Percentiles rank a stretch among this genome's conserved stretches.
phyloP scores from a whole-genome alignment of 208 protist species.

The Borovskyia barvae region DNA sequence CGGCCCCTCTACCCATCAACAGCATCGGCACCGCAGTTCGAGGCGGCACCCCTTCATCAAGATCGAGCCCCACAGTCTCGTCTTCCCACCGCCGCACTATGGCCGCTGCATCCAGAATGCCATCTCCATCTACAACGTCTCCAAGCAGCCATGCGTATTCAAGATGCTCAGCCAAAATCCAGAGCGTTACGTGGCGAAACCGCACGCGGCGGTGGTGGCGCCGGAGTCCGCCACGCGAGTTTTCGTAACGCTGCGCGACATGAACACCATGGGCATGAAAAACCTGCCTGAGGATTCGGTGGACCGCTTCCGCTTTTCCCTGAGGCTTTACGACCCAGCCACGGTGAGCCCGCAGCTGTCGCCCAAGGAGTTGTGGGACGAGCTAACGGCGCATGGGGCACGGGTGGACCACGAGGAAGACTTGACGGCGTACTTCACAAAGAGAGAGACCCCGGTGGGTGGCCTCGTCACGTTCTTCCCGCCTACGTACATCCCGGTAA shows the following conservation, averaged over 20 bases:
- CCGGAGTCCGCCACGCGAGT: constrained; percentile 49
- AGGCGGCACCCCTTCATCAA: constrained; percentile 35
- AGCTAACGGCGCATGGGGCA: constrained; percentile 12
- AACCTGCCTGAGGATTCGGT: constrained; percentile 31
- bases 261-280: constrained; percentile 22
- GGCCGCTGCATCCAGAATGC: constrained; percentile 67
- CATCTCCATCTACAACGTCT: constrained; percentile 64
- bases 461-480: constrained; percentile 46
- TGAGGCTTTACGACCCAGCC: constrained; percentile 30
- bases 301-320: constrained; percentile 50
- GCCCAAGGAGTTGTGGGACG: constrained; percentile 34
- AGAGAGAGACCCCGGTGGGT: constrained; percentile 24
- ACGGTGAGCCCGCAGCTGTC: constrained; percentile 9
- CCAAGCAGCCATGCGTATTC: constrained; percentile 46
- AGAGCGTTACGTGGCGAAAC: constrained; percentile 65
- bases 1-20: too few relatives aligned
- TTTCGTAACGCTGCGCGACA: constrained; percentile 52
- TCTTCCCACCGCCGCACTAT: constrained; percentile 68
- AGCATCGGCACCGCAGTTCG: constrained; percentile 1
- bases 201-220: constrained; percentile 45
- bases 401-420: constrained; percentile 45
- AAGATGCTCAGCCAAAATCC: constrained; percentile 69
- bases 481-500: constrained; percentile 28
- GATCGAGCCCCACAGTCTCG: constrained; percentile 51
- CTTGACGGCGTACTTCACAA: constrained; percentile 40